Base-by-base conservation (phyloP, 2,329 filamentous ascomycete species). In the Penicillium sp. region DNA sequence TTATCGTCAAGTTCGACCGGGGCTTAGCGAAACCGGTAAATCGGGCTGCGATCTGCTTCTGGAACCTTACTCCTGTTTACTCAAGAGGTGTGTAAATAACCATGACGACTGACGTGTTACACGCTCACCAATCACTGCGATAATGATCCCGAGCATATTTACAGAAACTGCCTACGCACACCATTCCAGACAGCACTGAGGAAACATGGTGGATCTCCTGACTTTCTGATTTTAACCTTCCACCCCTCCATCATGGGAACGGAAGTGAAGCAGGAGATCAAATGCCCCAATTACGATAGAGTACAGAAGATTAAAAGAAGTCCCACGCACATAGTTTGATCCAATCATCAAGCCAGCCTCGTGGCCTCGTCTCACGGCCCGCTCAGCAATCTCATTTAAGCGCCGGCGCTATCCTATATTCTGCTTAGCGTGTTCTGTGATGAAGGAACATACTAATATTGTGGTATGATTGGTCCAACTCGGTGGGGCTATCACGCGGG, bases 341-440 rank as follows among this genome's bases (percentile, higher is more conserved):
- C 31, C 31, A 33, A 33, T 33, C 31, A 33, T 8, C 5, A 15
- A 15, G 31, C n/a, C 13, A 33, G n/a, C 13, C 13, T 15, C 7
- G 31, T 33, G 31, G 13, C 31, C 13, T 33, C 7, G 31, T 33
- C n/a, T 33, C 31, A 33, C 31, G 31, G 13, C 31, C 31, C 31
- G 31, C 31, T 33, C 31, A 33, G 31, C 31, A 33, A 31, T 32
- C 25, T 32, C 10, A 7, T 27, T 48, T 55, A 55, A 55, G 53
- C 53, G 53, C 53, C 53, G 41, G 44, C 53, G 49, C 49, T 47
- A 52, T 42, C 2, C 46, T 18, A n/a, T 10, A 15, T 15, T n/a
- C 6, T 15, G 6, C 31, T 33, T 33, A 33, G 31, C 31, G 31
- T 33, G 31, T 33, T 13, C 31, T 15, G 31, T 33, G 31, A 33